Conservation (phyloP, 352 stramenopile species). For the Plasmopara muralis region DNA sequence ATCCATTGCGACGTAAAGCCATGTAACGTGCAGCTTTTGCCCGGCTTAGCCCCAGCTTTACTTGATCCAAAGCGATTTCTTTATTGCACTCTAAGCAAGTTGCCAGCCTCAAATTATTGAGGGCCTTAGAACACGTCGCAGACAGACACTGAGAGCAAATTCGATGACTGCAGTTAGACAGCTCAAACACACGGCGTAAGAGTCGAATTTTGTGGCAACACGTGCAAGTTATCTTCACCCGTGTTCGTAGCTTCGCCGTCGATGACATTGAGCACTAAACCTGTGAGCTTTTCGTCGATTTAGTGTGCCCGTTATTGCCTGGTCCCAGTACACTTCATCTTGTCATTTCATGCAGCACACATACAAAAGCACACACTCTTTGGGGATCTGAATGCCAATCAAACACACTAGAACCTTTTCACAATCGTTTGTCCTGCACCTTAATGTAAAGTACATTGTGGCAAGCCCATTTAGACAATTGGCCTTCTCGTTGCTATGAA, state of each 20-base stretch:
- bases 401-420: too few relatives aligned
- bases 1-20: conserved; percentile 5
- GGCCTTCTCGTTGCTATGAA: too few relatives aligned
- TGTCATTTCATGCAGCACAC: conserved; percentile 36
- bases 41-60: conserved; percentile 14
- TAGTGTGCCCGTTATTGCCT: conserved; percentile 11
- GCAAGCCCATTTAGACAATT: too few relatives aligned
- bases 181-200: conserved; percentile 5
- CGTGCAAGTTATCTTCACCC: conserved; percentile 4
- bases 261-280: conserved; percentile 11
- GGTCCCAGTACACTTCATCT: conserved; percentile 24
- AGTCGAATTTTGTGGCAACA: conserved; percentile 12
- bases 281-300: neutral
- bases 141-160: conserved; percentile 22
- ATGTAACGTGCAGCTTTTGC: conserved; percentile 20
- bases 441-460: too few relatives aligned
- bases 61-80: conserved; percentile 23
- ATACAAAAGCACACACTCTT: too few relatives aligned
- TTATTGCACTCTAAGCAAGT: conserved; percentile 16
- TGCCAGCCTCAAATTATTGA: conserved; percentile 5
- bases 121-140: conserved; percentile 14
- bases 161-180: conserved; percentile 12
- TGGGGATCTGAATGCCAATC: too few relatives aligned
- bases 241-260: conserved; percentile 6
- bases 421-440: too few relatives aligned